A percentile compares a stretch with the other conserved stretches of the same genome.
phyloP scores from a whole-genome alignment of 306 rosid species.

The Lupinus albus region DNA sequence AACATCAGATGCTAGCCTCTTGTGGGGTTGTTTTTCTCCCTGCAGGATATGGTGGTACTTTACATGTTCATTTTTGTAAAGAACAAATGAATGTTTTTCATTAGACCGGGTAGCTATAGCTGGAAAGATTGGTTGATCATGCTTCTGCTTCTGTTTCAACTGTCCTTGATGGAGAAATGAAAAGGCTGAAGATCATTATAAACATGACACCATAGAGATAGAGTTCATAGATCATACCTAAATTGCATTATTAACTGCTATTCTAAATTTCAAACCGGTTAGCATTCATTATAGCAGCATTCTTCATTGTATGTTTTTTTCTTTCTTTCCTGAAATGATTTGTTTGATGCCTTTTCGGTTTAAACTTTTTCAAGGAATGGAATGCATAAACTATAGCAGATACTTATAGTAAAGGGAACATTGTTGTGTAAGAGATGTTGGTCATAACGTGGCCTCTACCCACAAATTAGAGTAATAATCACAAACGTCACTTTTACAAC shows the following conservation, averaged over 20 bases:
- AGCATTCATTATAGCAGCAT: slow-evolving; percentile 48
- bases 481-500: too few relatives aligned
- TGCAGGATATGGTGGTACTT: slow-evolving; percentile 45
- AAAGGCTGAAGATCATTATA: slow-evolving; percentile 42
- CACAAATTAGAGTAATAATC: too few relatives aligned
- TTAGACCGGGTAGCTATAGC: slow-evolving; percentile 17
- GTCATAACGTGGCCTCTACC: too few relatives aligned
- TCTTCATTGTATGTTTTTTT: slow-evolving; percentile 40
- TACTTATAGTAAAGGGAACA: too few relatives aligned
- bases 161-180: slow-evolving; percentile 19
- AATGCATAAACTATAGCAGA: slow-evolving; percentile 39
- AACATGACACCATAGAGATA: slow-evolving; percentile 31
- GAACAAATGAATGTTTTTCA: background rate
- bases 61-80: slow-evolving; percentile 37
- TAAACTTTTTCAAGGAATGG: slow-evolving; percentile 35
- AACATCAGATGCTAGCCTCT: slow-evolving; percentile 42
- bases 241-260: slow-evolving; percentile 47
- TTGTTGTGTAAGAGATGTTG: too few relatives aligned
- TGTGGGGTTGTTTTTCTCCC: slow-evolving; percentile 50
- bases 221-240: slow-evolving; percentile 44
- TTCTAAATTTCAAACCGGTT: slow-evolving; percentile 51
- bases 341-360: slow-evolving; percentile 18
- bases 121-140: slow-evolving; percentile 33
- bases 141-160: slow-evolving; percentile 45
- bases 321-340: slow-evolving; percentile 12